These are phyloP conservation scores for Schwanniomyces sp. DNA, from an alignment of 805 yeast species.

Conservation along the genomic window DNA sequence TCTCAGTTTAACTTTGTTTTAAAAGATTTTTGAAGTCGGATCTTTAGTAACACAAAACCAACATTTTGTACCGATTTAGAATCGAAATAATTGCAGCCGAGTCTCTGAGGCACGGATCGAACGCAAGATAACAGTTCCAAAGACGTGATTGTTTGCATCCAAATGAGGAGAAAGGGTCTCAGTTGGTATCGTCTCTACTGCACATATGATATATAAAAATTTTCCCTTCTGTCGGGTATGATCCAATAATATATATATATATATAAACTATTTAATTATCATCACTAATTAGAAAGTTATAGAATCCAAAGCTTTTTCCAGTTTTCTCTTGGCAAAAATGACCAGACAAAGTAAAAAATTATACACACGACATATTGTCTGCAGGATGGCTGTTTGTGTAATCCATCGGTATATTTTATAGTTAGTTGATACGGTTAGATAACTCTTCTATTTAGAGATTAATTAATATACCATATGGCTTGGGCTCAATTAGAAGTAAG, in stretches of 20 bases:
- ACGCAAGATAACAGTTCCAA: neutral
- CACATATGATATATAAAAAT: neutral
- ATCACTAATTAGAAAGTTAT: neutral
- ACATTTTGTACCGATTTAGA: no score
- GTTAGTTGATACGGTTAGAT: neutral
- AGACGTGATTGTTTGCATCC: neutral
- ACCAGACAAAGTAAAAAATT: neutral
- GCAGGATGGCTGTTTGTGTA: neutral
- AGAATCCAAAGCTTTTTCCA: neutral
- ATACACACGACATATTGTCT: neutral
- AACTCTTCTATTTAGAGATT: neutral
- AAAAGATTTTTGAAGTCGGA: no score
- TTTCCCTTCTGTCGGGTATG: neutral
- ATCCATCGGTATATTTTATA: neutral
- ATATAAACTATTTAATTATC: neutral
- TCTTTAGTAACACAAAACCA: no score
- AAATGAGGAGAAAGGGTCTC: neutral
- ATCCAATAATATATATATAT: no score
- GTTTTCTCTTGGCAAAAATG: neutral
- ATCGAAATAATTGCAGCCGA: neutral
- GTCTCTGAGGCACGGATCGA: neutral
- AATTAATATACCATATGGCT: slow-evolving; percentile 13
- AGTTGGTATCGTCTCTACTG: no score
- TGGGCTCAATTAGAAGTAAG: slow-evolving; percentile 38
- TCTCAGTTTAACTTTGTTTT: no score